phyloP scores from a whole-genome alignment of 2,329 filamentous ascomycete genomes.

The Zasmidium citrigriseum region DNA sequence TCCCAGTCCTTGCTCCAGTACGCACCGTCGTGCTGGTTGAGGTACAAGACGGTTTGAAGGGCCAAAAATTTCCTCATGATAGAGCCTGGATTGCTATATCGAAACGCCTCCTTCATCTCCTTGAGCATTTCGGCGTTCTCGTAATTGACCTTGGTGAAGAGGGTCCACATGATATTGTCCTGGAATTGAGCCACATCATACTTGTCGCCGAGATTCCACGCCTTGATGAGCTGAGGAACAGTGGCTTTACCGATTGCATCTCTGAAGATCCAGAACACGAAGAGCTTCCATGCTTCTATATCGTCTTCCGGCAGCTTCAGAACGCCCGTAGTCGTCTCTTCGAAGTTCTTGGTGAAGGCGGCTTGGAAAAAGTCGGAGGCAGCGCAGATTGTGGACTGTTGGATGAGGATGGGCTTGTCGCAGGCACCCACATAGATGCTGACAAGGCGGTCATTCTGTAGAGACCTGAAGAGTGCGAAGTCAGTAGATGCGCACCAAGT shows the following conservation, averaged over 20 bases:
- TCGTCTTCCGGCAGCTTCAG: conserved; percentile 9
- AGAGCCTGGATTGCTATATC: neutral
- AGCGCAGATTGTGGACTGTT: neutral
- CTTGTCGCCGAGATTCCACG: conserved; percentile 7
- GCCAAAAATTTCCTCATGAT: neutral
- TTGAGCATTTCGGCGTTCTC: neutral
- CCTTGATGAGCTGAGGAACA: neutral
- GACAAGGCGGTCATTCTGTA: neutral
- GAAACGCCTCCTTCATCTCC: neutral
- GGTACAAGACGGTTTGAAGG: neutral
- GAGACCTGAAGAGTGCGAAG: neutral
- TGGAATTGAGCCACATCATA: conserved; percentile 3
- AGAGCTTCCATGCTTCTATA: conserved; percentile 6
- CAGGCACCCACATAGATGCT: neutral
- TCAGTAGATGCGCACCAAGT: too few relatives aligned
- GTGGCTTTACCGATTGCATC: neutral
- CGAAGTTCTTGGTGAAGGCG: neutral
- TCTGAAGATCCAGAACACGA: conserved; percentile 4
- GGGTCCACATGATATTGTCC: neutral
- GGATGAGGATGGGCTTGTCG: neutral
- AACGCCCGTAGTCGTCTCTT: neutral
- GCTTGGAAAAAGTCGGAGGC: neutral
- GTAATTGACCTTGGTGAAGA: neutral
- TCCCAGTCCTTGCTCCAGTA: neutral
- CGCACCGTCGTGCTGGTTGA: neutral